Conservation (phyloP, 2,329 filamentous ascomycete genomes). For the Fusarium coicis region DNA sequence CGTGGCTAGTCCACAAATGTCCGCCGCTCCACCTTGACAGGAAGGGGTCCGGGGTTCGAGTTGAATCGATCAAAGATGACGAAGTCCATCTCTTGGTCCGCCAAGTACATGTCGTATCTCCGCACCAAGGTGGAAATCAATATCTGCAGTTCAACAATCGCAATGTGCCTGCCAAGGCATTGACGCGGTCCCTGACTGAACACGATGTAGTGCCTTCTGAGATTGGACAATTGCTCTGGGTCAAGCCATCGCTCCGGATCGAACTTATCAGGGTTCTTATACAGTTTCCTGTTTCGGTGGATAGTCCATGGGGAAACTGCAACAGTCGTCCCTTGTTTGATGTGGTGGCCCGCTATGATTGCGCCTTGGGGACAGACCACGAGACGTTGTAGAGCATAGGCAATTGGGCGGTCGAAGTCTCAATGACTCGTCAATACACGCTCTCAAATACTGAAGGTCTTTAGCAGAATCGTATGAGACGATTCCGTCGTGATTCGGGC, state of each 20-base stretch:
- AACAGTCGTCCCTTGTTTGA: background rate
- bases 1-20: constrained; percentile 10
- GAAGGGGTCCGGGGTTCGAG: constrained; percentile 3
- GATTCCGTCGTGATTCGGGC: background rate
- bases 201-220: background rate
- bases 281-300: background rate
- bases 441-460: background rate
- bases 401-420: background rate
- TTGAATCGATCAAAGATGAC: background rate
- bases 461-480: background rate
- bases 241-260: background rate
- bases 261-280: background rate
- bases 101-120: background rate
- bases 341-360: background rate
- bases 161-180: background rate
- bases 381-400: background rate
- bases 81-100: background rate
- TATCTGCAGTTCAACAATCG: background rate
- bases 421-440: background rate
- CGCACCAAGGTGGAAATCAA: background rate
- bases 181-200: background rate
- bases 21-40: background rate
- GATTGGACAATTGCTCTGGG: background rate
- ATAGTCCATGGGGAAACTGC: background rate
- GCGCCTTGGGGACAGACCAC: background rate